Percentiles rank a stretch among this genome's conserved stretches.
phyloP scores from a whole-genome alignment of 176 grass and related monocot species.

The Olyra latifolia region DNA sequence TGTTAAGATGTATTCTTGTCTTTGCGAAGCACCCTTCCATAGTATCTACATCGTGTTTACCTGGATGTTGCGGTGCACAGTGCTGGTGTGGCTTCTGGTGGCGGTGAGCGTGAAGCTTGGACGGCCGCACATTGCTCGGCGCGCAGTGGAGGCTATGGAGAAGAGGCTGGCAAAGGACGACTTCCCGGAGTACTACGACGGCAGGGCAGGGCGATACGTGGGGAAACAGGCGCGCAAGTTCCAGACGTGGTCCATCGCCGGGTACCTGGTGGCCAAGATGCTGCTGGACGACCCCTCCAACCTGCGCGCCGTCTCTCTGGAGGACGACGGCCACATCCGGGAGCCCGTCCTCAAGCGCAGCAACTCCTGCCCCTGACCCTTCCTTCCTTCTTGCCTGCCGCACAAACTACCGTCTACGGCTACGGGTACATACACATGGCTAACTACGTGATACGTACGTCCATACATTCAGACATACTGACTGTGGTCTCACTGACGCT shows the following conservation, averaged over 20 bases:
- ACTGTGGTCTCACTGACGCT: not conserved
- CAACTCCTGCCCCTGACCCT: constrained; percentile 38
- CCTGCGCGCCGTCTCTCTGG: constrained; percentile 37
- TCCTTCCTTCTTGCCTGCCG: not conserved
- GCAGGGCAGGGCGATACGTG: constrained; percentile 43
- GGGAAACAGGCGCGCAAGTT: constrained; percentile 64
- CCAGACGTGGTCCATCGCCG: constrained; percentile 59
- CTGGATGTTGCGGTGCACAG: not conserved
- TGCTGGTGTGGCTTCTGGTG: constrained; percentile 56
- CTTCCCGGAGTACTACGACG: constrained; percentile 64
- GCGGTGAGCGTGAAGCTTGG: constrained; percentile 60
- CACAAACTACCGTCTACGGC: not conserved
- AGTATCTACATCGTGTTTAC: not conserved
- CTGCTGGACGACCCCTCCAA: constrained; percentile 47
- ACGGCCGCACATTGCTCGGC: constrained; percentile 23
- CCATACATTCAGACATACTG: not conserved
- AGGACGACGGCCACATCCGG: constrained; percentile 40
- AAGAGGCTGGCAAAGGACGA: constrained; percentile 40
- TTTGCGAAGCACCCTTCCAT: no score
- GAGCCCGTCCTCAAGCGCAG: constrained; percentile 44
- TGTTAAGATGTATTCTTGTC: not conserved
- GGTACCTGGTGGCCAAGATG: constrained; percentile 58
- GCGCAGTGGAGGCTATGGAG: constrained; percentile 45
- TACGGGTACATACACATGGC: not conserved
- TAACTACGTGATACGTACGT: not conserved